Evolutionary conservation across 495 filamentous ascomycete species (phyloP).

Genomic region (Neurospora tetraspora): DNA sequence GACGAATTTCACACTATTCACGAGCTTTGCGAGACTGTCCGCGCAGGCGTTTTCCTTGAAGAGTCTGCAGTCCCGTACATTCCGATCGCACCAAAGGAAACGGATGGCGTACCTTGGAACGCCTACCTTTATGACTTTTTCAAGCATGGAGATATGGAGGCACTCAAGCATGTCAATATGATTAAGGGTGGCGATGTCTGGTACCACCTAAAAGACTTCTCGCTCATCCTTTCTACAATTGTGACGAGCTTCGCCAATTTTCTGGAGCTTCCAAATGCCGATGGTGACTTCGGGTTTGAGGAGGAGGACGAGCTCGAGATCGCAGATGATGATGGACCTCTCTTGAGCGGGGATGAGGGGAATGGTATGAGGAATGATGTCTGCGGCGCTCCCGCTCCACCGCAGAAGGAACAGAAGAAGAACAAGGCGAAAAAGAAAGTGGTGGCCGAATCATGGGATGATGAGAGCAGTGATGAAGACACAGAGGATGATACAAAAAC

Average conservation of each 20-base stretch:
- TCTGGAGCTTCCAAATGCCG: constrained; percentile 24
- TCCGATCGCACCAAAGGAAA: constrained; percentile 42
- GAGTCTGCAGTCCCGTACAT: constrained; percentile 59
- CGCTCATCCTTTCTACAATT: constrained; percentile 57
- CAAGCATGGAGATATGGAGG: constrained; percentile 51
- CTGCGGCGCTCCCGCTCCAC: background rate
- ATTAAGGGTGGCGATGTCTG: constrained; percentile 56
- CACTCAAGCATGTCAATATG: constrained; percentile 47
- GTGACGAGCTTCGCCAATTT: constrained; percentile 45
- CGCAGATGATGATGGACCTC: constrained; percentile 29
- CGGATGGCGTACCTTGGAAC: constrained; percentile 41
- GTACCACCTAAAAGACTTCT: constrained; percentile 62
- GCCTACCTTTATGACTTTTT: constrained; percentile 69
- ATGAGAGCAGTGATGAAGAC: constrained; percentile 4
- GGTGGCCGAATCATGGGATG: constrained; percentile 22
- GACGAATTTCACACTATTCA: constrained; percentile 52
- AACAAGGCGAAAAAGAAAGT: constrained; percentile 13
- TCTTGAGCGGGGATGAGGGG: constrained; percentile 12
- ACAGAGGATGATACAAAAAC: constrained; percentile 6
- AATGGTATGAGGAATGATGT: background rate
- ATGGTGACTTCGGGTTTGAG: constrained; percentile 8
- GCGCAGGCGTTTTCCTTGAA: constrained; percentile 62
- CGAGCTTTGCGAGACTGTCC: constrained; percentile 52
- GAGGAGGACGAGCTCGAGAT: constrained; percentile 16
- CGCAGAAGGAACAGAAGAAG: background rate